These are phyloP conservation scores for Eucalyptus caleyi DNA, from an alignment of 345 rosid genomes.

Conservation along the genomic window DNA sequence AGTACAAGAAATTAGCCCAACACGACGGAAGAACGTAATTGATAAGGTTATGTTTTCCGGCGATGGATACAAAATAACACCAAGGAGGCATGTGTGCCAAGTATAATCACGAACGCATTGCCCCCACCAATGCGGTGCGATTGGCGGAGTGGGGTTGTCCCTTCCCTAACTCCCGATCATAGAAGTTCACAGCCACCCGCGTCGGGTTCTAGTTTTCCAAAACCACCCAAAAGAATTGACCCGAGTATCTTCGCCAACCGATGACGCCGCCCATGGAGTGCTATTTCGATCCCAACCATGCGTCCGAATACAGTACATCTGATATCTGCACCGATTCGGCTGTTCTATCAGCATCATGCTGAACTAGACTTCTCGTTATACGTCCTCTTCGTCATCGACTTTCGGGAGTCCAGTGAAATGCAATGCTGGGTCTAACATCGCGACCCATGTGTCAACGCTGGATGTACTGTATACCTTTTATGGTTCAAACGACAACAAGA, in stretches of 20 bases:
- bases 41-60: not conserved
- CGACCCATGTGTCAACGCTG: not conserved
- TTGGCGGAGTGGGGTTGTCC: not conserved
- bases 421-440: not conserved
- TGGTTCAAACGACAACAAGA: not conserved
- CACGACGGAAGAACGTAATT: not conserved
- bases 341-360: not conserved
- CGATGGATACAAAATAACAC: not conserved
- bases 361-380: not conserved
- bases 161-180: not conserved
- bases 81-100: not conserved
- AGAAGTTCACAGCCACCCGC: not conserved
- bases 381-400: not conserved
- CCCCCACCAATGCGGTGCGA: not conserved
- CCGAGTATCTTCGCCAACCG: not conserved
- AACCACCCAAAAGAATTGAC: not conserved
- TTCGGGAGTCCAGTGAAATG: not conserved
- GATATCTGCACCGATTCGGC: not conserved
- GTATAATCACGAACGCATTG: not conserved
- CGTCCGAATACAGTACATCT: not conserved
- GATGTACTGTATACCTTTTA: not conserved
- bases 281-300: not conserved
- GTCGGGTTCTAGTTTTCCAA: not conserved
- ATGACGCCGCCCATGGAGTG: not conserved
- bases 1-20: not conserved